Evolutionary conservation across 2,329 filamentous ascomycete genomes (phyloP), one percentile per base, ranked within the genome.

Genomic region (Exophiala viscosa): DNA sequence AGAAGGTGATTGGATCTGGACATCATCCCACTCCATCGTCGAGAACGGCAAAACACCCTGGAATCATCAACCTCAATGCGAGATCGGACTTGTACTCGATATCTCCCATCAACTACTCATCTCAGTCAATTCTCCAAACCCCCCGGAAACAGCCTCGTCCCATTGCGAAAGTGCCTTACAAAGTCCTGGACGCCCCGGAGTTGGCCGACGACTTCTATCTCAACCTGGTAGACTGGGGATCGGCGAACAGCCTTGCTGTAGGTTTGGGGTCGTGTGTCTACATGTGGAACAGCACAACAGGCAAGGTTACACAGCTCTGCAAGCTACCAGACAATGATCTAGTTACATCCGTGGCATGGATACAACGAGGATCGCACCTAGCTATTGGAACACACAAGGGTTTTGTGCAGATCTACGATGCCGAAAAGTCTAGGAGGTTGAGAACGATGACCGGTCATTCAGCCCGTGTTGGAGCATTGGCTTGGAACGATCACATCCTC

Each of bases 391-490:
- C 93, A 2, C 87, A 88, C 41, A 95, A 95, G 72, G 93, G 93
- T 5, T 79, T 95, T 33, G 91, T 99, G 2, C 91, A 97, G 67
- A 97, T 99, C 41, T 99, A 92, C 89, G 93, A 99, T 71, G 93
- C 92, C 1, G 88, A 95, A 65, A 86, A 87, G 67, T 84, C 87
- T 58, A 83, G 92, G 55, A 83, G 92, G 43, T 72, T 99, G 54
- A 83, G 93, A 61, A 96, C 92, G 6, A 99, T 99, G 93, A 96
- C 90, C 5, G 93, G 93, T 2, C 93, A 99, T 69, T 93, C 90
- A 0, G 90, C 87, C 54, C 84, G 93, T 54, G 93, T 99, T 35
- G 93, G 93, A 18, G 90, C 92, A 28, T 76, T 99, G 55, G 93
- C 93, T 1, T 99, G 93, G 93, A 99, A 99, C 65, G 90, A 93